Conservation (phyloP, 352 stramenopile species). For the Phytopythium montanum region DNA sequence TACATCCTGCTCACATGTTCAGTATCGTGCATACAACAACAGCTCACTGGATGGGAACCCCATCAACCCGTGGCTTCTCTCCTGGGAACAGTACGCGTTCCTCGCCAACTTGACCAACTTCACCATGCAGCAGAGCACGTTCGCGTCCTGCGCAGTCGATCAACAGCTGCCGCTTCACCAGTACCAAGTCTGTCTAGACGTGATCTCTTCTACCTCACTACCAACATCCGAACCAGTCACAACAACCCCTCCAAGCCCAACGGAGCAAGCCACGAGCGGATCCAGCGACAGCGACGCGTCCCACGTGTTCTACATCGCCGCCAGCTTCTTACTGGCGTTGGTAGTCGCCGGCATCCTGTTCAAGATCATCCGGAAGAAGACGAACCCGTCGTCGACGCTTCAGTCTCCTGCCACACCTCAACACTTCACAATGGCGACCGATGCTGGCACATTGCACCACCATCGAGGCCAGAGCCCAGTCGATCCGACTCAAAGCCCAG, state of each 20-base stretch:
- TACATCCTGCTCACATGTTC: not conserved
- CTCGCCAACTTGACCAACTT: conserved; percentile 25
- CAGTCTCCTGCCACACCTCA: not conserved
- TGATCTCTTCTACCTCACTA: not conserved
- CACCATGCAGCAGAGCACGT: conserved; percentile 33
- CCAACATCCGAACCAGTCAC: not conserved
- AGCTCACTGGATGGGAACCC: conserved; percentile 33
- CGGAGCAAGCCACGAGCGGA: not conserved
- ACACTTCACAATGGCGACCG: not conserved
- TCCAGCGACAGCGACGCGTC: conserved; percentile 2
- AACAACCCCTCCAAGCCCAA: not conserved
- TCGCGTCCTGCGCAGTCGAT: conserved; percentile 29
- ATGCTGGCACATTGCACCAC: not conserved
- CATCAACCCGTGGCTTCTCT: conserved; percentile 24
- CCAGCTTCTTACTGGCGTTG: conserved; percentile 33
- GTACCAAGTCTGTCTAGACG: conserved; percentile 24
- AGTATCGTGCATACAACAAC: not conserved
- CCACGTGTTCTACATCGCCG: conserved; percentile 32
- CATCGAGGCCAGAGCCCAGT: not conserved
- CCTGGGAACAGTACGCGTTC: conserved; percentile 23
- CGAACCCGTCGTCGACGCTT: not conserved
- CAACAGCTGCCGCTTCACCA: conserved; percentile 23
- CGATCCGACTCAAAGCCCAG: not conserved
- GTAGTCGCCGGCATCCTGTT: conserved; percentile 21
- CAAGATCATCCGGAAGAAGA: not conserved